Evolutionary conservation across 768 basidiomycete species (phyloP).

Genomic region (Crucibulum laeve): DNA sequence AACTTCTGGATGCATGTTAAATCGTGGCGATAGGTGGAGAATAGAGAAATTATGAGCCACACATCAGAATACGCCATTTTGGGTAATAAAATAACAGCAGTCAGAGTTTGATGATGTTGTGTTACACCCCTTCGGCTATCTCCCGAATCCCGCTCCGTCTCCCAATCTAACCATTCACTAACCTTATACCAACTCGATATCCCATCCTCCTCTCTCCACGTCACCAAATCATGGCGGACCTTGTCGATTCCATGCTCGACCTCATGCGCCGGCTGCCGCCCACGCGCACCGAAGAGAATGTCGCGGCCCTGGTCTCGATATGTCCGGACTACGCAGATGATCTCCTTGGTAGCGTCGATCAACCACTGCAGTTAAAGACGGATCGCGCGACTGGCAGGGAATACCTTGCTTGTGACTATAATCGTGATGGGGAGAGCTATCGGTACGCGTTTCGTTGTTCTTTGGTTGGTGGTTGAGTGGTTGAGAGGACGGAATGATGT

Average conservation of each 20-base stretch:
- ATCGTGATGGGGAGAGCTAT: constrained; percentile 88
- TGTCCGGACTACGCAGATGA: constrained; percentile 95
- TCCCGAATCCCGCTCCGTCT: too few species aligned
- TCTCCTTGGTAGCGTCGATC: constrained; percentile 90
- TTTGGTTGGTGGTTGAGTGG: neutral
- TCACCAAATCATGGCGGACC: constrained; percentile 54
- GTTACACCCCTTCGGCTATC: too few species aligned
- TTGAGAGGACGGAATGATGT: too few species aligned
- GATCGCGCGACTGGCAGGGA: constrained; percentile 83
- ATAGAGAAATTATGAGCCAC: too few species aligned
- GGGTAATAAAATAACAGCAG: too few species aligned
- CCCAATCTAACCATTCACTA: neutral
- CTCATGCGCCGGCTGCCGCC: constrained; percentile 96
- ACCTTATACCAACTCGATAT: neutral
- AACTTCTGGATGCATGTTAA: too few species aligned
- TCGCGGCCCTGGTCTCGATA: constrained; percentile 73
- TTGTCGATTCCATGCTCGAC: constrained; percentile 91
- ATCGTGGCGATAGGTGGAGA: too few species aligned
- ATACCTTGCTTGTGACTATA: constrained; percentile 92
- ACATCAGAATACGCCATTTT: too few species aligned
- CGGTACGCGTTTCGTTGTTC: constrained; percentile 49
- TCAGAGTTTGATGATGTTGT: too few species aligned
- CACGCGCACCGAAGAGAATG: constrained; percentile 81
- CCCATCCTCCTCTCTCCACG: neutral
- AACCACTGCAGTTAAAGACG: constrained; percentile 78